Evolutionary conservation across 495 filamentous ascomycete species (phyloP).

Genomic region (Penicillium taxi): DNA sequence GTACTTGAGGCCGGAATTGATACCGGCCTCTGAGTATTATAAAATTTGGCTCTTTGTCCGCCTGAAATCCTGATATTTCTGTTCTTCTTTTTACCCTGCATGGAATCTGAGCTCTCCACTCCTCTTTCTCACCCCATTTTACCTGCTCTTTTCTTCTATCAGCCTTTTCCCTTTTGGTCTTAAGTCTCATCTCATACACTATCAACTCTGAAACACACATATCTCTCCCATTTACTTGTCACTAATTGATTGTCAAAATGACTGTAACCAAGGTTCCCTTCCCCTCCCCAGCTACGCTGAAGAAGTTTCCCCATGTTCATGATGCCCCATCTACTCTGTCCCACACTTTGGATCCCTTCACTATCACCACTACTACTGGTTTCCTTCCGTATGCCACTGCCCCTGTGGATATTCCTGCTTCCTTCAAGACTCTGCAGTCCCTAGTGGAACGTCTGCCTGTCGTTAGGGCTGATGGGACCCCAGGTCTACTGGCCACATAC

Average conservation of each 20-base stretch:
- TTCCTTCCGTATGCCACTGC: conserved; percentile 49
- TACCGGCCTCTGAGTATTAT: conserved; percentile 55
- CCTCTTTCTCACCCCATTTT: conserved; percentile 11
- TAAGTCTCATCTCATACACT: conserved; percentile 24
- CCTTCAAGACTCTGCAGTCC: conserved; percentile 61
- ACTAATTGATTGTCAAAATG: conserved; percentile 18
- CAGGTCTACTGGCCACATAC: conserved; percentile 68
- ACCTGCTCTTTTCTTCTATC: conserved; percentile 25
- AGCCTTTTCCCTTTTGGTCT: conserved; percentile 17
- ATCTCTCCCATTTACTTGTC: neutral
- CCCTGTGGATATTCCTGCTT: conserved; percentile 44
- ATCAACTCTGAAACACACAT: conserved; percentile 14
- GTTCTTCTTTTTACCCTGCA: conserved; percentile 12
- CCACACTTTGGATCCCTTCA: conserved; percentile 57
- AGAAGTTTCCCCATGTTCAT: conserved; percentile 49
- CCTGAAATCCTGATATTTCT: conserved; percentile 15
- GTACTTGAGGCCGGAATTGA: conserved; percentile 20
- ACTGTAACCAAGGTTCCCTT: conserved; percentile 25
- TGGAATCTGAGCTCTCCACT: conserved; percentile 3
- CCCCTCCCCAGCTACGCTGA: conserved; percentile 34
- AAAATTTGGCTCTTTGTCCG: conserved; percentile 36
- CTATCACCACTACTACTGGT: conserved; percentile 75
- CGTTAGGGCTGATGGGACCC: conserved; percentile 54
- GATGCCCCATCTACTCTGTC: conserved; percentile 55
- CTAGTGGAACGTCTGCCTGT: conserved; percentile 70